Percentiles rank a stretch among this genome's conserved stretches.
phyloP scores from a whole-genome alignment of 1,139 yeast genomes.

The Pneumocystis jirovecii region DNA sequence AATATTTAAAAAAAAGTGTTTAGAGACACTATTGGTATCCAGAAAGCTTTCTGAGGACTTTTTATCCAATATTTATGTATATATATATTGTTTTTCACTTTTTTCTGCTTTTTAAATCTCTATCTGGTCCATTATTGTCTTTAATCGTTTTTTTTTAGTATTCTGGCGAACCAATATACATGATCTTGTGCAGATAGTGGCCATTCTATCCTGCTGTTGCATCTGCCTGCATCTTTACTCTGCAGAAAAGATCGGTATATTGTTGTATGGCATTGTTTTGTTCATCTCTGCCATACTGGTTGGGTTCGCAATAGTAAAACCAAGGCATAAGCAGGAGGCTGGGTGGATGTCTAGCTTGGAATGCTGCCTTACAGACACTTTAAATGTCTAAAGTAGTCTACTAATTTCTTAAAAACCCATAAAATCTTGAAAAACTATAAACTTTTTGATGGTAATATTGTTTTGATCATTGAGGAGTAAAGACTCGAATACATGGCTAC shows the following conservation, averaged over 20 bases:
- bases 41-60: neutral
- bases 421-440: too few relatives aligned
- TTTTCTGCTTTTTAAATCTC: neutral
- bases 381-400: too few relatives aligned
- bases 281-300: neutral
- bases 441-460: too few relatives aligned
- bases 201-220: neutral
- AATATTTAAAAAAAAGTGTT: too few relatives aligned
- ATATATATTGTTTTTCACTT: too few relatives aligned
- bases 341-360: neutral
- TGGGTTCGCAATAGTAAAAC: neutral
- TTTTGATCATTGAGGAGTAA: too few relatives aligned
- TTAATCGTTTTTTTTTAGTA: neutral
- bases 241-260: neutral
- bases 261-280: neutral
- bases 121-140: neutral
- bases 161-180: neutral
- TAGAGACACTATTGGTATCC: neutral
- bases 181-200: neutral
- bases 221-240: neutral
- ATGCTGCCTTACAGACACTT: neutral
- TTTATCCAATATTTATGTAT: neutral
- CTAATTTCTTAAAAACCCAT: too few relatives aligned
- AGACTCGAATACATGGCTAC: too few relatives aligned
- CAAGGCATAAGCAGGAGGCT: neutral